phyloP scores from a whole-genome alignment of 2,329 filamentous ascomycete species.

The Nigrograna mackinnonii region DNA sequence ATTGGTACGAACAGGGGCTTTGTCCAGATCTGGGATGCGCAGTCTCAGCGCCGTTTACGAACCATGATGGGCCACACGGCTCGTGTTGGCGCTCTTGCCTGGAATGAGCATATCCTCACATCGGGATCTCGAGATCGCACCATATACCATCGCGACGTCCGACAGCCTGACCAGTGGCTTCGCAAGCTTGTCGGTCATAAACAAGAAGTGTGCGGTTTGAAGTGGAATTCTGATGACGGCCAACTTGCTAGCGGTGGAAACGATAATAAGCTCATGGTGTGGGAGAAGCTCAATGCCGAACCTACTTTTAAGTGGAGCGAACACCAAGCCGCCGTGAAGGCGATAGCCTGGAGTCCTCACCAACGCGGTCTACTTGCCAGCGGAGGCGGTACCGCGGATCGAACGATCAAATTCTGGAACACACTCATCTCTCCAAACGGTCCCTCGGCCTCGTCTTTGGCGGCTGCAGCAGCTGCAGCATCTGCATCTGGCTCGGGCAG shows the following conservation, averaged over 20 bases:
- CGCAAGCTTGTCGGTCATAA: slow-evolving; percentile 90
- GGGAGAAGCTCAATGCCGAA: slow-evolving; percentile 93
- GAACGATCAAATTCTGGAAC: slow-evolving; percentile 98
- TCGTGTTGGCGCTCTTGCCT: slow-evolving; percentile 89
- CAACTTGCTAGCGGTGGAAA: slow-evolving; percentile 96
- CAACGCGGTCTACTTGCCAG: slow-evolving; percentile 93
- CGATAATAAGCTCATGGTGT: slow-evolving; percentile 98
- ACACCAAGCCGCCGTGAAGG: slow-evolving; percentile 94
- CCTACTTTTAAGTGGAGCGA: slow-evolving; percentile 93
- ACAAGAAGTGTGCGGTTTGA: slow-evolving; percentile 94
- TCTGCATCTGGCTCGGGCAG: slow-evolving; percentile 34
- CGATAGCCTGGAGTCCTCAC: slow-evolving; percentile 96
- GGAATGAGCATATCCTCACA: slow-evolving; percentile 97
- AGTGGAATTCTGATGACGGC: slow-evolving; percentile 96
- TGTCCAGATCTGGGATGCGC: slow-evolving; percentile 97
- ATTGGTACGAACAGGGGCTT: slow-evolving; percentile 94
- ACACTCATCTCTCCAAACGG: slow-evolving; percentile 73
- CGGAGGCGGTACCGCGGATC: slow-evolving; percentile 92
- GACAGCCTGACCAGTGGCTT: slow-evolving; percentile 87
- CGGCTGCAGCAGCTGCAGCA: slow-evolving; percentile 39
- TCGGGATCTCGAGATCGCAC: slow-evolving; percentile 91
- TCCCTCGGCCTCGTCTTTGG: slow-evolving; percentile 44
- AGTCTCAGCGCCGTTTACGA: slow-evolving; percentile 78
- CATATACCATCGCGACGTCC: slow-evolving; percentile 95
- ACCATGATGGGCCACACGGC: slow-evolving; percentile 98